Percentiles rank a stretch among this genome's conserved stretches.
phyloP scores from a whole-genome alignment of 768 basidiomycete genomes.

The Scleroderma bovista region DNA sequence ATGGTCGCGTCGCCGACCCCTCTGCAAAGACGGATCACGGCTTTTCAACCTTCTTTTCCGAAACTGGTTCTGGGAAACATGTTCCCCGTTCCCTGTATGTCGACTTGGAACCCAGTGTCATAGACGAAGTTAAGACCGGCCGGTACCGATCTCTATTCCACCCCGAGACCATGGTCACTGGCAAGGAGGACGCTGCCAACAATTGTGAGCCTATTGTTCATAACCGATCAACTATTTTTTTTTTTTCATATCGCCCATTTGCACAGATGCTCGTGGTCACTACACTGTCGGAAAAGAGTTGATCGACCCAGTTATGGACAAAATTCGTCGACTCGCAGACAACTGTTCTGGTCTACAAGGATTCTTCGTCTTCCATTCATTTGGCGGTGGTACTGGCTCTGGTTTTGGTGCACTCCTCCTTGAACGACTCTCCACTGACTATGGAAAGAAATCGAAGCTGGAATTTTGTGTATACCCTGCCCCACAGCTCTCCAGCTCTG shows the following conservation, averaged over 20 bases:
- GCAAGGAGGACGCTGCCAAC: constrained; percentile 99
- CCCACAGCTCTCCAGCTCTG: constrained; percentile 88
- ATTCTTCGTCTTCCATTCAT: constrained; percentile 99
- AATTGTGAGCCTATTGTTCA: constrained; percentile 60
- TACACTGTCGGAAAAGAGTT: constrained; percentile 99
- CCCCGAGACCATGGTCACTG: constrained; percentile 93
- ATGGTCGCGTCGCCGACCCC: constrained; percentile 77
- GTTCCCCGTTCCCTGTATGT: constrained; percentile 97
- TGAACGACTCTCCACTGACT: constrained; percentile 95
- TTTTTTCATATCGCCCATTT: constrained; percentile 6
- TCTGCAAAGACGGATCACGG: constrained; percentile 68
- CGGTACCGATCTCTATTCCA: constrained; percentile 93
- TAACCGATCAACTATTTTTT: constrained; percentile 4
- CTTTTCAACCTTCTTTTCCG: constrained; percentile 98
- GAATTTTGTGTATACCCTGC: constrained; percentile 99
- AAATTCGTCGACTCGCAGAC: constrained; percentile 92
- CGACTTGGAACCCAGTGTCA: constrained; percentile 90
- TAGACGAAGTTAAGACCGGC: constrained; percentile 93
- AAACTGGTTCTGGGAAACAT: constrained; percentile 88
- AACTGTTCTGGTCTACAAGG: constrained; percentile 98
- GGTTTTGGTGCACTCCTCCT: constrained; percentile 97
- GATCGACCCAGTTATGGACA: constrained; percentile 96
- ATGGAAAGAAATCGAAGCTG: constrained; percentile 98
- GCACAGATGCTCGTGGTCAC: constrained; percentile 91
- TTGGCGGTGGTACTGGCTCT: constrained; percentile 99